phyloP scores from a whole-genome alignment of 2,329 filamentous ascomycete genomes.

The Colletotrichum brevisporum region DNA sequence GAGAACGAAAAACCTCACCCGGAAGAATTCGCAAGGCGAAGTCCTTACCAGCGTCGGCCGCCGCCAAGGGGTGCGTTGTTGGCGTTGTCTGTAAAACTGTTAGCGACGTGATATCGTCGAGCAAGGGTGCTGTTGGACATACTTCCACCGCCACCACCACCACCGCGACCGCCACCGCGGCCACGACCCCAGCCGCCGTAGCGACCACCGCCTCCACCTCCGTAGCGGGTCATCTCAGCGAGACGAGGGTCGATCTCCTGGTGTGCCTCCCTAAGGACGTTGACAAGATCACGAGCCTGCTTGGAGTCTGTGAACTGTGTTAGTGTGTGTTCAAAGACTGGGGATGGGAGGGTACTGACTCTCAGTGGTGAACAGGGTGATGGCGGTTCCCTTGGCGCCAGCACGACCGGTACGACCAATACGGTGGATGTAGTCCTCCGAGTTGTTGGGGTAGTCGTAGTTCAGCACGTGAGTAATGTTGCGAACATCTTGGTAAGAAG shows the following conservation, averaged over 20 bases:
- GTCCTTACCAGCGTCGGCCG: conserved; percentile 65
- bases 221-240: conserved; percentile 94
- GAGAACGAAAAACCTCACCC: conserved; percentile 21
- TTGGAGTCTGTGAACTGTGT: conserved; percentile 77
- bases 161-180: conserved; percentile 67
- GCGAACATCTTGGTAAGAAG: conserved; percentile 90
- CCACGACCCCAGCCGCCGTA: conserved; percentile 80
- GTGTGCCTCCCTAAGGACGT: conserved; percentile 94
- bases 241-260: conserved; percentile 98
- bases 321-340: conserved; percentile 45
- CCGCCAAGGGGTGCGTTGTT: conserved; percentile 63
- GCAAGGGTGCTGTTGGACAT: conserved; percentile 53
- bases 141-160: conserved; percentile 62
- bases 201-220: conserved; percentile 83
- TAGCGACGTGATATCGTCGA: conserved; percentile 41
- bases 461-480: conserved; percentile 99
- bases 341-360: conserved; percentile 75
- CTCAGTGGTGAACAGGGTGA: conserved; percentile 99
- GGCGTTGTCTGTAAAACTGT: conserved; percentile 58
- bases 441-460: conserved; percentile 99
- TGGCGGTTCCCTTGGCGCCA: conserved; percentile 94
- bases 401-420: conserved; percentile 97
- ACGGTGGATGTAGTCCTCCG: conserved; percentile 98
- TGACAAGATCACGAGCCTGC: conserved; percentile 96
- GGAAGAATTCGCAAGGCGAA: conserved; percentile 11